A percentile compares a stretch with the other conserved stretches of the same genome.
These are phyloP conservation scores for Populus trichocarpa DNA, from an alignment of 441 rosid species.

Conservation along the genomic window DNA sequence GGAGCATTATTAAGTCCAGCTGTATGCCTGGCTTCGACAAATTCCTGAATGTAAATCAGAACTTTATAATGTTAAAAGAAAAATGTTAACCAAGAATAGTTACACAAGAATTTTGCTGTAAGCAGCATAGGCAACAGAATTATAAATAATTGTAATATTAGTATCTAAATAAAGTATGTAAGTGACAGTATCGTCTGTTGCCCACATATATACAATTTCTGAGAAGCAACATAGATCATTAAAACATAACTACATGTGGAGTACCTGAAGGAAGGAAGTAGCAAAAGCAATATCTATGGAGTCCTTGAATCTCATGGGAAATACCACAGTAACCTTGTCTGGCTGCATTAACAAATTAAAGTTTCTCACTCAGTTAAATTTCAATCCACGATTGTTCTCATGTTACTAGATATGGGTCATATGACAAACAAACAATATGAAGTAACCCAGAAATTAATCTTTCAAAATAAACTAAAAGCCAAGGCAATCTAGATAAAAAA, in stretches of 20 bases:
- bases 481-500: neutral
- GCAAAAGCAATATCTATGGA: conserved; percentile 73
- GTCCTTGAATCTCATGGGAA: conserved; percentile 94
- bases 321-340: conserved; percentile 77
- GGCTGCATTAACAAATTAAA: conserved; percentile 41
- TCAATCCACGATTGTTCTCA: neutral
- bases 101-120: neutral
- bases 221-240: neutral
- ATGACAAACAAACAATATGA: neutral
- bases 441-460: neutral
- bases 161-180: neutral
- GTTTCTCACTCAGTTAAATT: conserved; percentile 9
- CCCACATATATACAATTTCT: neutral
- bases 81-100: conserved; percentile 2
- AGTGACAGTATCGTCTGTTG: neutral
- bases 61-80: conserved; percentile 1
- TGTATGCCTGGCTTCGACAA: conserved; percentile 85
- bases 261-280: conserved; percentile 91
- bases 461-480: neutral
- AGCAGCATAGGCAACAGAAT: neutral
- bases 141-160: neutral
- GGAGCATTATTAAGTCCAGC: conserved; percentile 84
- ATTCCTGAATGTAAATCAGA: conserved; percentile 51
- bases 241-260: neutral
- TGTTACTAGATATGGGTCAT: neutral